These are phyloP conservation scores for Aspergillus pseudotamarii DNA, from an alignment of 2,329 filamentous ascomycete genomes.

Conservation along the genomic window DNA sequence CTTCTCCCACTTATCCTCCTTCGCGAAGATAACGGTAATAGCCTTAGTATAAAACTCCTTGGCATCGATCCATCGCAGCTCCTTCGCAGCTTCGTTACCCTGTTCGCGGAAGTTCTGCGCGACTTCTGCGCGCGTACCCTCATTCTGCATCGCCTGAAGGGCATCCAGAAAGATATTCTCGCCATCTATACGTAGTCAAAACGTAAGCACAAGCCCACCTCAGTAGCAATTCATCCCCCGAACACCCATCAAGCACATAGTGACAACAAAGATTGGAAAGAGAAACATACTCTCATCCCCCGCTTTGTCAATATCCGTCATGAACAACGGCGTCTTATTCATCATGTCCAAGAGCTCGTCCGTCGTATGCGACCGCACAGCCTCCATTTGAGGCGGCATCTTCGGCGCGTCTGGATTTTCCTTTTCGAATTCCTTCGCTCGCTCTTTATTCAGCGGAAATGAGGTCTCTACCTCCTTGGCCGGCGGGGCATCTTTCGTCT, in stretches of 20 bases:
- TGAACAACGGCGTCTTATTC: constrained; percentile 83
- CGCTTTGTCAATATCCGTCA: constrained; percentile 78
- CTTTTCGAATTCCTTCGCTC: constrained; percentile 32
- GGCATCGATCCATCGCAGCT: constrained; percentile 76
- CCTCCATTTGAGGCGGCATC: constrained; percentile 62
- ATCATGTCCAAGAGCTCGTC: constrained; percentile 66
- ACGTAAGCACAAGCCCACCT: not conserved
- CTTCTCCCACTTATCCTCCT: constrained; percentile 58
- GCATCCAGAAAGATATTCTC: constrained; percentile 86
- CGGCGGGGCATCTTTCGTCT: constrained; percentile 3
- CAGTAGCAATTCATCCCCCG: no score
- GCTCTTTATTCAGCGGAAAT: constrained; percentile 44
- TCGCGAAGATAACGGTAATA: constrained; percentile 69
- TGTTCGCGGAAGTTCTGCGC: constrained; percentile 83
- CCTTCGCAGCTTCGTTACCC: constrained; percentile 84
- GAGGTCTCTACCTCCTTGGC: constrained; percentile 33
- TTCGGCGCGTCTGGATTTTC: constrained; percentile 41
- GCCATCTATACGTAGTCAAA: constrained; percentile 46
- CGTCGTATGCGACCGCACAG: constrained; percentile 57
- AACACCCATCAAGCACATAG: not conserved
- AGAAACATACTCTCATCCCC: constrained; percentile 53
- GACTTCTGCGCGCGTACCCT: constrained; percentile 85
- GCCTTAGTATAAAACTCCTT: constrained; percentile 91
- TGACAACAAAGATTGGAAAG: not conserved
- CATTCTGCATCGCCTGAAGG: constrained; percentile 85